These are phyloP conservation scores for Artomyces pyxidatus DNA, from an alignment of 768 basidiomycete species.

Conservation along the genomic window DNA sequence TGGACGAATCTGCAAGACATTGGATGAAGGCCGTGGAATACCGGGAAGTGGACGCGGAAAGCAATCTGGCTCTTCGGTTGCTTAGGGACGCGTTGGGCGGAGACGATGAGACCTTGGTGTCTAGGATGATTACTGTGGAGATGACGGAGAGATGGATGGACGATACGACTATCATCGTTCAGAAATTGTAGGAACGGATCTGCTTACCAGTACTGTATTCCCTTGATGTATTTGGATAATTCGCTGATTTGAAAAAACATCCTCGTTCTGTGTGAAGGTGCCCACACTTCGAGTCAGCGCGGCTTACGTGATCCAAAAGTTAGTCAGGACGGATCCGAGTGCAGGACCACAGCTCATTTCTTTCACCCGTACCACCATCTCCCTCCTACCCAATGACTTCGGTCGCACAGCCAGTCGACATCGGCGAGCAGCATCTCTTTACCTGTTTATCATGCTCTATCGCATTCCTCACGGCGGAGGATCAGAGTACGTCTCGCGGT, in stretches of 20 bases:
- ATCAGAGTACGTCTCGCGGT: conserved; percentile 59
- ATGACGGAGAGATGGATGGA: conserved; percentile 45
- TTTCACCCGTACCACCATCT: too few species aligned
- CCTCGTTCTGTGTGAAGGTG: too few species aligned
- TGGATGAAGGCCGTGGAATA: conserved; percentile 31
- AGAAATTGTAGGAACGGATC: conserved; percentile 10
- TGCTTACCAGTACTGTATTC: too few species aligned
- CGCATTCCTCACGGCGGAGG: conserved; percentile 73
- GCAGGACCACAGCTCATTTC: too few species aligned
- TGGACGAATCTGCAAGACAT: conserved; percentile 16
- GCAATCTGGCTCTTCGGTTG: conserved; percentile 31
- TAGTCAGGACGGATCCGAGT: too few species aligned
- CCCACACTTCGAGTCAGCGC: too few species aligned
- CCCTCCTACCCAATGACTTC: too few species aligned
- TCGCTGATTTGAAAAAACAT: too few species aligned
- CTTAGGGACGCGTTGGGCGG: conserved; percentile 40
- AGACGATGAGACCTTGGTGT: conserved; percentile 32
- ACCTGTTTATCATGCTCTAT: conserved; percentile 91
- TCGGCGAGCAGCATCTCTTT: conserved; percentile 36
- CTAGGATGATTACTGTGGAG: conserved; percentile 41
- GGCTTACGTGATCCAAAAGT: too few species aligned
- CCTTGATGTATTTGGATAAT: too few species aligned
- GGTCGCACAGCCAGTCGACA: neutral
- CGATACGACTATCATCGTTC: conserved; percentile 45
- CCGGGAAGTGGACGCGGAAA: conserved; percentile 7